phyloP scores from a whole-genome alignment of 2,329 filamentous ascomycete species.

The Aspergillus tubingensis region DNA sequence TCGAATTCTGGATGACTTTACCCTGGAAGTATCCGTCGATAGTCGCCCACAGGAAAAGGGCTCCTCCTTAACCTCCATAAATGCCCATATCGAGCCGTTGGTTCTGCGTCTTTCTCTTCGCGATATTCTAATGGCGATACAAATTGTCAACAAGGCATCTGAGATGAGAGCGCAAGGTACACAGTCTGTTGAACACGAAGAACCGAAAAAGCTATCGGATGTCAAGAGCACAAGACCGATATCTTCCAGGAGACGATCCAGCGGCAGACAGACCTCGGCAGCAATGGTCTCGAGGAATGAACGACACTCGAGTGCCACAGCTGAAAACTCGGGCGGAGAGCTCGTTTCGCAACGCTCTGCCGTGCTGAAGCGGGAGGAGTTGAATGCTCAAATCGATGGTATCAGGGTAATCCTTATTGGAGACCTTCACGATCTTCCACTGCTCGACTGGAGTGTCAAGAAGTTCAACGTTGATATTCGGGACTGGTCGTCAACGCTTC shows the following conservation, averaged over 20 bases:
- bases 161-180: constrained; percentile 68
- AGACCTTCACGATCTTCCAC: constrained; percentile 90
- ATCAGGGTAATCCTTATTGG: constrained; percentile 92
- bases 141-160: constrained; percentile 87
- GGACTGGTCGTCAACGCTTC: constrained; percentile 88
- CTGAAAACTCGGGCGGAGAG: constrained; percentile 41
- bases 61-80: constrained; percentile 71
- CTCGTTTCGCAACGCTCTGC: constrained; percentile 48
- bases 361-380: constrained; percentile 70
- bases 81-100: constrained; percentile 85
- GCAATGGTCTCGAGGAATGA: constrained; percentile 47
- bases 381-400: constrained; percentile 83
- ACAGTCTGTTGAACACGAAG: constrained; percentile 54
- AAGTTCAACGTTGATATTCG: constrained; percentile 80
- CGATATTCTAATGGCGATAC: constrained; percentile 90
- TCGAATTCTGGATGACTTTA: constrained; percentile 95
- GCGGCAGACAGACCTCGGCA: constrained; percentile 44
- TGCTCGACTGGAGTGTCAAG: constrained; percentile 91
- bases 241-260: constrained; percentile 52
- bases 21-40: constrained; percentile 85
- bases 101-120: constrained; percentile 87
- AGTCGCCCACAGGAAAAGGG: constrained; percentile 61
- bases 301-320: constrained; percentile 49
- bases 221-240: constrained; percentile 37
- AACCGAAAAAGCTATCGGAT: constrained; percentile 54